Conservation (phyloP, 202 grass and related monocot species). For the Carex arenaria region DNA sequence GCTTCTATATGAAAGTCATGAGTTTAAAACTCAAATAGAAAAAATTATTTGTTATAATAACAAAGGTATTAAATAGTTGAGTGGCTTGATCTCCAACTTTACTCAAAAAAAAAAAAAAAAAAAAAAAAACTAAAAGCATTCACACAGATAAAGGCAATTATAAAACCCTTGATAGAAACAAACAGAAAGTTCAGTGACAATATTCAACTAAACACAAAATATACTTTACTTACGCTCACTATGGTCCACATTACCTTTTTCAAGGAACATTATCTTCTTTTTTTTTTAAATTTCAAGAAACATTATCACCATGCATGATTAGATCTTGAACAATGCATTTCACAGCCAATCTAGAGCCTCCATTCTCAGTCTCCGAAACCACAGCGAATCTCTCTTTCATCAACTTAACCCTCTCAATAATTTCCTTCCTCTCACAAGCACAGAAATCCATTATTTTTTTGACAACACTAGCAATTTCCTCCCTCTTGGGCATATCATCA, state of each 20-base stretch:
- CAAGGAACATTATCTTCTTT: too few relatives aligned
- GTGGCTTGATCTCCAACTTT: too few relatives aligned
- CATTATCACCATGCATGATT: neutral
- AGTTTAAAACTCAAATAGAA: too few relatives aligned
- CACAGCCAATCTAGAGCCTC: neutral
- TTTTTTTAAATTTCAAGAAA: neutral
- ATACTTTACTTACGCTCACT: neutral
- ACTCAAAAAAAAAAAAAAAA: too few relatives aligned
- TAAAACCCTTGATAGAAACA: neutral
- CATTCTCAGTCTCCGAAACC: neutral
- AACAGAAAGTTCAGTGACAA: neutral
- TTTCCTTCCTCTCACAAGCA: constrained; percentile 22
- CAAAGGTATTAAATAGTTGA: too few relatives aligned
- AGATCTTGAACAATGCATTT: neutral
- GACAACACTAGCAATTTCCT: constrained; percentile 40
- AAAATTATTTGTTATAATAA: too few relatives aligned
- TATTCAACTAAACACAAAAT: neutral
- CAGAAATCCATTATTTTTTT: constrained; percentile 38
- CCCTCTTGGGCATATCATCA: constrained; percentile 25
- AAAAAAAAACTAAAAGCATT: neutral
- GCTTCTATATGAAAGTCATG: too few relatives aligned
- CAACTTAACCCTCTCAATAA: constrained; percentile 32
- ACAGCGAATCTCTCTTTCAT: constrained; percentile 26
- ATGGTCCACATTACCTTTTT: neutral
- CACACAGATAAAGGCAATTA: neutral